phyloP scores from a whole-genome alignment of 2,329 filamentous ascomycete genomes.

The Cercospora sesami region DNA sequence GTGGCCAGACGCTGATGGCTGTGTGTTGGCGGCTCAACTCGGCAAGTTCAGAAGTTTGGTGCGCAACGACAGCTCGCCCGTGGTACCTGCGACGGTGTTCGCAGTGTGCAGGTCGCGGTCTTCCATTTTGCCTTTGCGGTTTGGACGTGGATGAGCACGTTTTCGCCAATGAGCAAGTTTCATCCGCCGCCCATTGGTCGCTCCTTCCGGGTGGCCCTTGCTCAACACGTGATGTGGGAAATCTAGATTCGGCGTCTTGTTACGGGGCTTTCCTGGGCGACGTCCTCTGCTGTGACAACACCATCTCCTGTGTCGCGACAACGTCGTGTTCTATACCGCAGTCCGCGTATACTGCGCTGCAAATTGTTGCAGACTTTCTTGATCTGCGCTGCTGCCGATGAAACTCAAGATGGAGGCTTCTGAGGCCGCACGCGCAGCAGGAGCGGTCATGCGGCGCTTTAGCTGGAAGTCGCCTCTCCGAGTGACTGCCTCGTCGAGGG shows the following conservation, averaged over 20 bases:
- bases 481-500: background rate
- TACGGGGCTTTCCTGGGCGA: background rate
- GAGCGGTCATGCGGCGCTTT: background rate
- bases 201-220: background rate
- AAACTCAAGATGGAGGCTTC: background rate
- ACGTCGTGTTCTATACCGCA: background rate
- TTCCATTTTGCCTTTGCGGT: background rate
- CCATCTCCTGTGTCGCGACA: background rate
- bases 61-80: background rate
- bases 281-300: background rate
- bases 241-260: background rate
- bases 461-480: background rate
- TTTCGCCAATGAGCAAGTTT: constrained; percentile 10
- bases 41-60: background rate
- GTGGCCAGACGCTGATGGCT: background rate
- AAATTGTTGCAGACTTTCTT: background rate
- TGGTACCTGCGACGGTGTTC: background rate
- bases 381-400: background rate
- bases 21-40: background rate
- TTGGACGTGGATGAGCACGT: background rate
- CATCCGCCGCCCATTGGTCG: background rate
- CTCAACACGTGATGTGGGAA: background rate
- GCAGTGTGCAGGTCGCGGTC: background rate
- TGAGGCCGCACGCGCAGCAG: background rate
- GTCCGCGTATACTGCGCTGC: background rate